Conservation (phyloP, 495 filamentous ascomycete genomes). For the Neurospora cerealis region DNA sequence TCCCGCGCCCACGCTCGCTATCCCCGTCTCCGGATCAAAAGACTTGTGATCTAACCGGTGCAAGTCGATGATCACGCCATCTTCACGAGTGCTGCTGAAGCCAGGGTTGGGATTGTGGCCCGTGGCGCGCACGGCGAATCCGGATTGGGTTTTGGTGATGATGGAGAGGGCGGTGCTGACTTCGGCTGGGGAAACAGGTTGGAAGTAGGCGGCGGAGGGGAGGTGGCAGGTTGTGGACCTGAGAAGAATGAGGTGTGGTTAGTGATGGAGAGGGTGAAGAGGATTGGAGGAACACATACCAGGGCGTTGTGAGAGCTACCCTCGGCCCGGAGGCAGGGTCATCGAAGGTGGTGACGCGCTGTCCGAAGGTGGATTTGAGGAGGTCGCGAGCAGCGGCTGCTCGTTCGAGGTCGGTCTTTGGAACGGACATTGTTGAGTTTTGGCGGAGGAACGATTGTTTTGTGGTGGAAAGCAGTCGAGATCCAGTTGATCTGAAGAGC, state of each 20-base stretch:
- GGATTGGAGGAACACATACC: not conserved
- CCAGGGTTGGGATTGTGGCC: not conserved
- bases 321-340: not conserved
- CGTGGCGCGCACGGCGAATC: not conserved
- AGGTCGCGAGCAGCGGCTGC: not conserved
- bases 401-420: not conserved
- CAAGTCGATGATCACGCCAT: not conserved
- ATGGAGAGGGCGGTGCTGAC: not conserved
- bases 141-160: not conserved
- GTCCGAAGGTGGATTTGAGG: not conserved
- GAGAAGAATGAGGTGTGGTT: no score
- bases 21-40: not conserved
- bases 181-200: not conserved
- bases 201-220: not conserved
- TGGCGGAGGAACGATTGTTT: not conserved
- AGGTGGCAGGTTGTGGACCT: not conserved
- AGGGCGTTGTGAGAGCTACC: not conserved
- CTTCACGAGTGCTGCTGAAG: not conserved
- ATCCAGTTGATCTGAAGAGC: not conserved
- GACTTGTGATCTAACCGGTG: not conserved
- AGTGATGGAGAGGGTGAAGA: no score
- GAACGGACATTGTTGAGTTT: not conserved
- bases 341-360: not conserved
- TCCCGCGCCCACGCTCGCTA: not conserved
- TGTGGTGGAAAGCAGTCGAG: not conserved